Base-by-base conservation (phyloP, 441 rosid species). In the Arabidopsis hybrid region DNA sequence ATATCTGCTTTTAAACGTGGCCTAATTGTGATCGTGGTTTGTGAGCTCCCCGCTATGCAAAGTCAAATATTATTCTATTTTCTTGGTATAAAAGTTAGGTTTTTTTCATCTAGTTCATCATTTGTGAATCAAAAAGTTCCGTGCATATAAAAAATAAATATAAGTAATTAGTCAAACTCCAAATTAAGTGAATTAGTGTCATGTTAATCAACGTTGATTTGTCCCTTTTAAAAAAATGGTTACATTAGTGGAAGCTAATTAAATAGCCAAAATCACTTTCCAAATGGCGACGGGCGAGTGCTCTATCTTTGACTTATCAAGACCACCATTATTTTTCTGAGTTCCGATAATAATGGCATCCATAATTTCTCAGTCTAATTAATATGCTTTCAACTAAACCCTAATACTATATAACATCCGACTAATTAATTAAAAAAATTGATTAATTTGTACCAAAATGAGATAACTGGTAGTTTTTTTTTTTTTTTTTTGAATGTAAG, bases 21-120 rank as follows among this genome's bases (percentile, higher is more conserved):
- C 50, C 18, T 21, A 59, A 59, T 6, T 36, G 50, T n/a, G 58
- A 59, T 59, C 66, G 50, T 70, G 14, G 38, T 10, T 45, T 35
- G 16, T 47, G 49, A 59, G 36, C 40, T 70, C 59, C 38, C 14
- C 49, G 14, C n/a, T 34, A n/a, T 5, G 1, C 57, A 36, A 64
- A 64, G 50, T 72, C 71, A 64, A 72, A 72, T 34, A 63, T 7
- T 60, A 72, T 72, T 50, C 4, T 62, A 52, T 53, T 8, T 61
- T 52, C 17, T 7, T 21, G 12, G 65, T 58, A 58, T 34, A 21
- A 46, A 39, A 31, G 34, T 69, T 60, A 70, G 67, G 50, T 59
- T 59, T 57, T n/a, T 18, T 29, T 45, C 16, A 45, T 46, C 57
- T 17, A 10, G 21, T 31, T 69, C 35, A 43, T 69, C 13, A 29